A percentile compares a stretch with the other conserved stretches of the same genome.
These are phyloP conservation scores for Colletotrichum sp. DNA, from an alignment of 2,329 filamentous ascomycete genomes.

Conservation along the genomic window DNA sequence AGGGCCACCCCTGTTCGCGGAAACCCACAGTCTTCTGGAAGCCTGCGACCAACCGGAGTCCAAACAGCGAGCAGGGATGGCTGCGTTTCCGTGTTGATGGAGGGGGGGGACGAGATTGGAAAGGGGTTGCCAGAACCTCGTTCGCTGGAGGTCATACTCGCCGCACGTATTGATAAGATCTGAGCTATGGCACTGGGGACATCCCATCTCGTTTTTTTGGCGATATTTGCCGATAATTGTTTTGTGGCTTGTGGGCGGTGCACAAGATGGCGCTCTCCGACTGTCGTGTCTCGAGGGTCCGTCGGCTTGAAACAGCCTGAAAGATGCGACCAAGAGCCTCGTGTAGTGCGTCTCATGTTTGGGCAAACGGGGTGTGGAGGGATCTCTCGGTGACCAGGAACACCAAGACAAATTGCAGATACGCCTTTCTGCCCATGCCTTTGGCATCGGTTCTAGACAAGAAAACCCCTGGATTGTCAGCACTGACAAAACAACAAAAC, in stretches of 20 bases:
- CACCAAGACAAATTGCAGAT: not conserved
- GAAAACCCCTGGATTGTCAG: not conserved
- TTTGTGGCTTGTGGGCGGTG: not conserved
- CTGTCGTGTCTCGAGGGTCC: not conserved
- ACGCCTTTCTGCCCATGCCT: not conserved
- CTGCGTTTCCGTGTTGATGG: not conserved
- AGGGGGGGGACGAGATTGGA: not conserved
- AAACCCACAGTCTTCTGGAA: slow-evolving; percentile 18
- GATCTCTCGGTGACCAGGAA: not conserved
- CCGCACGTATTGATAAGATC: slow-evolving; percentile 6
- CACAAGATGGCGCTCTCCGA: not conserved
- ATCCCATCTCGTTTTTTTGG: not conserved
- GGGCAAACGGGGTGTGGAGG: not conserved
- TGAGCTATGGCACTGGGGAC: slow-evolving; percentile 1
- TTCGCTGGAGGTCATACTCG: not conserved
- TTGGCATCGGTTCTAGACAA: not conserved
- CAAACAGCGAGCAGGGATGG: not conserved
- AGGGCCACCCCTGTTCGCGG: not conserved
- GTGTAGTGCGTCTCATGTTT: not conserved
- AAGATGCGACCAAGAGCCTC: not conserved
- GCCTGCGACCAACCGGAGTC: slow-evolving; percentile 7
- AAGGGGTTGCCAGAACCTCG: slow-evolving; percentile 3
- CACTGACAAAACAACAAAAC: not conserved
- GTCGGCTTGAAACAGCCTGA: slow-evolving; percentile 1
- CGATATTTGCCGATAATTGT: not conserved